Percentiles rank a stretch among this genome's conserved stretches.
phyloP scores from a whole-genome alignment of 192 early-diverging fungal genomes.

The Podila epigama region DNA sequence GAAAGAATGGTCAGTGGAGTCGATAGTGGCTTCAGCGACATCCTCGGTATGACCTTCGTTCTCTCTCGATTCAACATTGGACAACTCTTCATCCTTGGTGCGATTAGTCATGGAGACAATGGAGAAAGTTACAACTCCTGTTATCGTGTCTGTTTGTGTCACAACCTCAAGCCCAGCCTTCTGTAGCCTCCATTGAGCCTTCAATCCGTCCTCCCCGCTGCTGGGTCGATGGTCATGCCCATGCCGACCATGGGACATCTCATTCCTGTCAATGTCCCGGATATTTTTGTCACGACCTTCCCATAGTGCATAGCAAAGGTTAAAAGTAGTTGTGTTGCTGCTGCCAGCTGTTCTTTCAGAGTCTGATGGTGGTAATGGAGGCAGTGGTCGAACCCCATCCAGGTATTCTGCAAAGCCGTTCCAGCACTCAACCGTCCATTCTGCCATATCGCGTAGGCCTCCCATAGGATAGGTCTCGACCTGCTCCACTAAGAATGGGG shows the following conservation, averaged over 20 bases:
- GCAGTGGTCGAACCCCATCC: constrained; percentile 38
- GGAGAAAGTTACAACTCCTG: constrained; percentile 31
- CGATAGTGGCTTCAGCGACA: background rate
- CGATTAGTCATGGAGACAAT: constrained; percentile 2
- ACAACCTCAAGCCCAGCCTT: constrained; percentile 10
- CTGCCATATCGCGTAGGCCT: constrained; percentile 70
- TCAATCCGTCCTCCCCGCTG: background rate
- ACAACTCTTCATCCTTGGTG: background rate
- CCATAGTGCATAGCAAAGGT: constrained; percentile 44
- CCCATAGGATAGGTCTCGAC: constrained; percentile 76
- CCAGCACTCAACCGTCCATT: constrained; percentile 65
- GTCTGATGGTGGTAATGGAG: background rate
- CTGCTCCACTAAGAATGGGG: constrained; percentile 80
- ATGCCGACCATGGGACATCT: constrained; percentile 1
- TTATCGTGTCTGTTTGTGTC: background rate
- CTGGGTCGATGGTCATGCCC: constrained; percentile 9
- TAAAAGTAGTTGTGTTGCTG: constrained; percentile 13
- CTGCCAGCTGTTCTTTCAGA: constrained; percentile 29
- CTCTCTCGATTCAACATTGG: too few species aligned
- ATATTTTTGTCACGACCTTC: constrained; percentile 13
- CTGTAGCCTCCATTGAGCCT: constrained; percentile 4
- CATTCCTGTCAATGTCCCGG: background rate
- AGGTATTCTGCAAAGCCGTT: constrained; percentile 52
- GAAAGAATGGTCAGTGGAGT: too few species aligned
- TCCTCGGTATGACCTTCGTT: background rate